phyloP scores from a whole-genome alignment of 202 grass and related monocot species.

The Setaria italica region DNA sequence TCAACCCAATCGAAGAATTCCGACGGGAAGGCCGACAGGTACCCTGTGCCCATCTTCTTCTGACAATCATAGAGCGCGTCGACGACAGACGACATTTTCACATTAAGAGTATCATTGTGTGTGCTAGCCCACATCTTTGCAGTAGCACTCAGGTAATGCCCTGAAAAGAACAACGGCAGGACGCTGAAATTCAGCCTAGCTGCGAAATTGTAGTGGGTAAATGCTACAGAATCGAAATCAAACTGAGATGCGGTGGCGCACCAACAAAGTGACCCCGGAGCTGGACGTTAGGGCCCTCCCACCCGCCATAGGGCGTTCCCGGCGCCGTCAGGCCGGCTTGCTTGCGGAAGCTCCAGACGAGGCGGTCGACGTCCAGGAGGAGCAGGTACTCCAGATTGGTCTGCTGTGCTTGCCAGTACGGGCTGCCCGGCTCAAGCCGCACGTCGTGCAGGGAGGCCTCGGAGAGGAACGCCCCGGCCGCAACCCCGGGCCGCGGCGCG shows the following conservation, averaged over 20 bases:
- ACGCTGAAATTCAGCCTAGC: conserved; percentile 24
- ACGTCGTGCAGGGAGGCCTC: conserved; percentile 77
- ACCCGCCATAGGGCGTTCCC: conserved; percentile 67
- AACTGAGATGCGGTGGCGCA: conserved; percentile 22
- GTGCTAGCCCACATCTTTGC: conserved; percentile 96
- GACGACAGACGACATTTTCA: conserved; percentile 65
- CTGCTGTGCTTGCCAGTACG: conserved; percentile 73
- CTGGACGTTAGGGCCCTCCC: conserved; percentile 66
- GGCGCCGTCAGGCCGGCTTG: conserved; percentile 58
- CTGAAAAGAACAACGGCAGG: conserved; percentile 53
- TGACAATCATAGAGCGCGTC: conserved; percentile 71
- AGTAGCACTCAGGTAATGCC: conserved; percentile 88
- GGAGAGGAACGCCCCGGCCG: conserved; percentile 53
- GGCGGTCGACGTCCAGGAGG: conserved; percentile 69
- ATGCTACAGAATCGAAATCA: background rate
- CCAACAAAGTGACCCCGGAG: conserved; percentile 90
- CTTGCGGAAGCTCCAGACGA: conserved; percentile 79
- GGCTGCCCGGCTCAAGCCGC: conserved; percentile 57
- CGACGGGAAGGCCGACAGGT: conserved; percentile 86
- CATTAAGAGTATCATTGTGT: conserved; percentile 69
- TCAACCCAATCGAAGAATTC: conserved; percentile 90
- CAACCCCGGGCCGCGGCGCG: background rate
- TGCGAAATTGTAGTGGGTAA: background rate
- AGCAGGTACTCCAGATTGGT: conserved; percentile 91
- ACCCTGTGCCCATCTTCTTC: conserved; percentile 85